Evolutionary conservation across 2,329 filamentous ascomycete genomes (phyloP), one percentile per base, ranked within the genome.

Genomic region (Tolypocladium album): DNA sequence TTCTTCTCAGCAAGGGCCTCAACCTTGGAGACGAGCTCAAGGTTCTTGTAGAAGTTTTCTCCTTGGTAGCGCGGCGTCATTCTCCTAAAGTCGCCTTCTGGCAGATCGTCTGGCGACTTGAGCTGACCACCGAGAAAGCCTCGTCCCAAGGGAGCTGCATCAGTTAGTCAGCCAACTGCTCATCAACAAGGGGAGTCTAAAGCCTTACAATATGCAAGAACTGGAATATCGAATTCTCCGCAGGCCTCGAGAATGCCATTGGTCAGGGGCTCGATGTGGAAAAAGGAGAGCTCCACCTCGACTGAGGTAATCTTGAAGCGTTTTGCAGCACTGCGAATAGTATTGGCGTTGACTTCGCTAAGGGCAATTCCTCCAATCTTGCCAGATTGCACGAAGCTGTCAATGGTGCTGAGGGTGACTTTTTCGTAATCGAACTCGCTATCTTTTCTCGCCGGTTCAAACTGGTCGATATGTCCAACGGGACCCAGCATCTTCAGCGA

Each of bases 151-250:
- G 76, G 34, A 79, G 83, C 47, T 50, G 38, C 22, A 13, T 15
- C 58, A 68, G 2, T 62, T 58, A 61, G 42, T 64, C 50, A 66
- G 61, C 55, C 57, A 20, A 61, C 56, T 27, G 56, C 53, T 40
- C 11, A 62, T 56, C 13, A 2, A 15, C 39, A 58, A 59, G 63
- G 67, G 5, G 24, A 2, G 39, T 57, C 20, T 4, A 22, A 12
- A 20, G 11, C 70, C 74, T 67, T 69, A 77, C 75, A 87, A 73
- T 91, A 92, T 0, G 87, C 88, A 42, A 90, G 73, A 56, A 92
- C 75, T 0, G 88, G 86, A 61, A 93, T 90, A 55, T 78, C 75
- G 55, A 88, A 72, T 68, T 92, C 79, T 0, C 76, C 79, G 67
- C 84, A 88, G 0, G 82, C 78, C 2, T 75, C 76, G 3, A 78